Evolutionary conservation across 2,329 filamentous ascomycete species (phyloP).

Genomic region (Atkinsonella texensis): DNA sequence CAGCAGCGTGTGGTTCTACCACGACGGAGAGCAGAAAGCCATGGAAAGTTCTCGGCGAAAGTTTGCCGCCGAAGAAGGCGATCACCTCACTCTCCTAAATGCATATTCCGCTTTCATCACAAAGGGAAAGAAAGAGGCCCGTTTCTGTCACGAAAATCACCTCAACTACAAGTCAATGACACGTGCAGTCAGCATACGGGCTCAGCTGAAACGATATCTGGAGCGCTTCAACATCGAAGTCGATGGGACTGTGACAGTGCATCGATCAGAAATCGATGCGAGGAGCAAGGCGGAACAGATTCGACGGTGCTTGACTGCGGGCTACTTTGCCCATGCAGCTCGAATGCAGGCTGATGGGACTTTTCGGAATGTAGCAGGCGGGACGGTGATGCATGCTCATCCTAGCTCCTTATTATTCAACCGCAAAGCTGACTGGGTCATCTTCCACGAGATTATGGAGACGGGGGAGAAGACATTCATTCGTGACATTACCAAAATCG

Average conservation of each 20-base stretch:
- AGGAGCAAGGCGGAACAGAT: constrained; percentile 55
- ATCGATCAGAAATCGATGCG: constrained; percentile 17
- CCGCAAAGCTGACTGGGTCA: constrained; percentile 89
- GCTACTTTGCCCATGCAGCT: constrained; percentile 88
- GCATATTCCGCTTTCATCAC: constrained; percentile 84
- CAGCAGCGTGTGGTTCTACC: constrained; percentile 70
- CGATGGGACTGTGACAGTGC: constrained; percentile 45
- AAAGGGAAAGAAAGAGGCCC: constrained; percentile 67
- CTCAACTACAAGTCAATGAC: constrained; percentile 79
- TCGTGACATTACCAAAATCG: constrained; percentile 82
- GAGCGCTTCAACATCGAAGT: constrained; percentile 69
- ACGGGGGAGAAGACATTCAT: constrained; percentile 82
- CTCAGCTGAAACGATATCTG: constrained; percentile 75
- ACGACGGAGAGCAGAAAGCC: constrained; percentile 63
- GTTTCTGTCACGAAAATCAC: constrained; percentile 78
- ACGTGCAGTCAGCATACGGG: constrained; percentile 73
- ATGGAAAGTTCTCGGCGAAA: constrained; percentile 64
- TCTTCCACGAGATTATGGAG: constrained; percentile 90
- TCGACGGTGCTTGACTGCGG: constrained; percentile 70
- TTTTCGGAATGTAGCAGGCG: constrained; percentile 74
- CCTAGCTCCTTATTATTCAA: constrained; percentile 93
- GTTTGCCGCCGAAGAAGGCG: constrained; percentile 87
- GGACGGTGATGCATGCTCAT: constrained; percentile 70
- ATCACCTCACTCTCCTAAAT: constrained; percentile 85
- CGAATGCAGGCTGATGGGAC: constrained; percentile 89